A percentile compares a stretch with the other conserved stretches of the same genome.
Conservation (phyloP, 495 filamentous ascomycete species). For the Neurospora tetrasperma region DNA sequence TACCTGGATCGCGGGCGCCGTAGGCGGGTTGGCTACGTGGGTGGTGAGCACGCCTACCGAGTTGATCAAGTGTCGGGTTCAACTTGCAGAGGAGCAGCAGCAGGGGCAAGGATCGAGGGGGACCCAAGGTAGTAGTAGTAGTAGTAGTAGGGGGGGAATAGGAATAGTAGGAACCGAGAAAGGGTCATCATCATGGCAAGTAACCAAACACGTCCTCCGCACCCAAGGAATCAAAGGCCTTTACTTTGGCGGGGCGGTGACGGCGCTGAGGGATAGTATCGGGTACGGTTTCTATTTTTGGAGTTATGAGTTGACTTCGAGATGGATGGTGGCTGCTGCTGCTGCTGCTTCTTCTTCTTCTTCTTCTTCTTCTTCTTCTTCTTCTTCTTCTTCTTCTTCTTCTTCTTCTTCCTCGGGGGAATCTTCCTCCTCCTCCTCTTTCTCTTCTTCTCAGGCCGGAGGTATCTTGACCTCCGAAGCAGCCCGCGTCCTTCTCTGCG, state of each 20-base stretch:
- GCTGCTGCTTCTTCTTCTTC: not conserved
- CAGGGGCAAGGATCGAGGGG: not conserved
- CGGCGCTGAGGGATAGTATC: conserved; percentile 68
- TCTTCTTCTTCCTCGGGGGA: not conserved
- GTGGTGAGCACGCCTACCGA: conserved; percentile 75
- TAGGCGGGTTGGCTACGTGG: conserved; percentile 72
- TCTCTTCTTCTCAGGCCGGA: not conserved
- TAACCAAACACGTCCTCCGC: conserved; percentile 50
- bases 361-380: not conserved
- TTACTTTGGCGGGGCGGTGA: conserved; percentile 69
- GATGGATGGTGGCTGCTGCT: conserved; percentile 26
- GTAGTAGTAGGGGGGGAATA: too few species aligned
- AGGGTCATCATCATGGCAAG: conserved; percentile 33
- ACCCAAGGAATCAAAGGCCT: conserved; percentile 57
- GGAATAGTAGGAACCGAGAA: not conserved
- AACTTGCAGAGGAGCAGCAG: conserved; percentile 23
- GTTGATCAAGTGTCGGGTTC: conserved; percentile 75
- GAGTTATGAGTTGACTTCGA: conserved; percentile 67
- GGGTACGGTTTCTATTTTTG: conserved; percentile 94
- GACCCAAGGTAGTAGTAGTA: not conserved
- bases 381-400: not conserved
- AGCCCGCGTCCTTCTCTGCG: conserved; percentile 62
- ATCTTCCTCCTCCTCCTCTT: not conserved
- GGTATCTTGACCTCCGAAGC: conserved; percentile 34
- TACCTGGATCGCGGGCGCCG: conserved; percentile 65